These are phyloP conservation scores for Chalara sp. DNA, from an alignment of 2,329 filamentous ascomycete genomes.

Conservation along the genomic window DNA sequence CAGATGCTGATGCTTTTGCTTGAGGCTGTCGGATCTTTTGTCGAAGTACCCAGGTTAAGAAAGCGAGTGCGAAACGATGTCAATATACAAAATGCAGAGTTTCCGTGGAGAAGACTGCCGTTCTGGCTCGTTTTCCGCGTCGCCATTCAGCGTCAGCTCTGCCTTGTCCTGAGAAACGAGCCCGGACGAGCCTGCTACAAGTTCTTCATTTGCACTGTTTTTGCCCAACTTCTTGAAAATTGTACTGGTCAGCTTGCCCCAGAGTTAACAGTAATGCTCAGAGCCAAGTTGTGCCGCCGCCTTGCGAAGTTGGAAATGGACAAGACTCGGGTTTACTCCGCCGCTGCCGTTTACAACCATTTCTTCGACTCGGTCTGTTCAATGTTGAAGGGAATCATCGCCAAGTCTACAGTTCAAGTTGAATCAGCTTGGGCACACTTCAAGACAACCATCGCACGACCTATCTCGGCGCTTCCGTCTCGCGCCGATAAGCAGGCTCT, in stretches of 20 bases:
- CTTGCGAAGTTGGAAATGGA: slow-evolving; percentile 50
- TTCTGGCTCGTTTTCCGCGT: slow-evolving; percentile 58
- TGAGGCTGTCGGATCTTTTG: slow-evolving; percentile 41
- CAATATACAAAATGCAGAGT: slow-evolving; percentile 34
- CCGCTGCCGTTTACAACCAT: too few relatives aligned
- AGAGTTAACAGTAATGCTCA: slow-evolving; percentile 34
- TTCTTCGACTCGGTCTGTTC: too few relatives aligned
- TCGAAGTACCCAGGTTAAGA: slow-evolving; percentile 32
- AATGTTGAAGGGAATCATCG: too few relatives aligned
- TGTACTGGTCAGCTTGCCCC: slow-evolving; percentile 18
- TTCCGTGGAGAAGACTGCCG: slow-evolving; percentile 56
- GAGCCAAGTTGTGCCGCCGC: slow-evolving; percentile 48
- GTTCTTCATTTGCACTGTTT: slow-evolving; percentile 40
- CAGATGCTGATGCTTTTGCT: slow-evolving; percentile 55
- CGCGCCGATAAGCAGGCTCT: slow-evolving; percentile 29
- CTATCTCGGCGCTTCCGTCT: slow-evolving; percentile 34
- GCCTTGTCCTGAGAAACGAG: slow-evolving; percentile 30
- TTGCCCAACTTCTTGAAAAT: slow-evolving; percentile 40
- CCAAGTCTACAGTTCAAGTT: slow-evolving; percentile 21
- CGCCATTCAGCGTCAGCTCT: slow-evolving; percentile 44
- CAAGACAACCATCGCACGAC: slow-evolving; percentile 31
- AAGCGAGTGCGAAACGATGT: slow-evolving; percentile 60
- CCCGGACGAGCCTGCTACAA: slow-evolving; percentile 49
- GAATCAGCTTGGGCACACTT: slow-evolving; percentile 32
- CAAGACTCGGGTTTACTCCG: slow-evolving; percentile 7